Evolutionary conservation across 78 protist genomes (phyloP).

Genomic region (Diacronema lutheri): DNA sequence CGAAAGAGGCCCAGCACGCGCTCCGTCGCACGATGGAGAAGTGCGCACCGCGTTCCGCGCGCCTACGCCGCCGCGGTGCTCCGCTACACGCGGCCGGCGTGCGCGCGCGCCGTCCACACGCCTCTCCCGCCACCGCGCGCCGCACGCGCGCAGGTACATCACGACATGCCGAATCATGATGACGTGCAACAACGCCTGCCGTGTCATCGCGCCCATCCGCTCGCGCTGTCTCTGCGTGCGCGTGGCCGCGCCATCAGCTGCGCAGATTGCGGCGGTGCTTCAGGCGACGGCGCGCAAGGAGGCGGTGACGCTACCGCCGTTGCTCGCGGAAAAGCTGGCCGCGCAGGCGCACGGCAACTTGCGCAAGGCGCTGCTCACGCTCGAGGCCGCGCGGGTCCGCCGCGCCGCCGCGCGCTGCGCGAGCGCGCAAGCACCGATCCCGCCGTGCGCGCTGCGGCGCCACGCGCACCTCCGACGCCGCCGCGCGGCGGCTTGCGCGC

Average conservation of each 20-base stretch:
- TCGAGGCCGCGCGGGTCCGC: slow-evolving; percentile 70
- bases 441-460: neutral
- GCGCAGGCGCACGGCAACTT: slow-evolving; percentile 70
- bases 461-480: too few relatives aligned
- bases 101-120: too few relatives aligned
- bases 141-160: neutral
- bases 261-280: slow-evolving; percentile 32
- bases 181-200: slow-evolving; percentile 49
- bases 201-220: slow-evolving; percentile 88
- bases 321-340: slow-evolving; percentile 43
- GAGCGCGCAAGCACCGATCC: neutral
- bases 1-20: slow-evolving; percentile 93
- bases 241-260: slow-evolving; percentile 81
- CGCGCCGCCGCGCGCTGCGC: neutral
- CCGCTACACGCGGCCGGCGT: neutral
- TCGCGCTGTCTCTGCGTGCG: slow-evolving; percentile 90
- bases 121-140: too few relatives aligned
- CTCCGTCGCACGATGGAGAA: slow-evolving; percentile 98
- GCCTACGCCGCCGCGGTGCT: too few relatives aligned
- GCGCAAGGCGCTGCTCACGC: slow-evolving; percentile 79
- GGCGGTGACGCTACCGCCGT: slow-evolving; percentile 13
- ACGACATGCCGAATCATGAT: slow-evolving; percentile 81
- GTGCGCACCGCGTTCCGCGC: slow-evolving; percentile 61
- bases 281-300: neutral
- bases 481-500: neutral